Evolutionary conservation across 1,139 yeast genomes (phyloP), one percentile per base, ranked within the genome.

Genomic region (Taphrina deformans): DNA sequence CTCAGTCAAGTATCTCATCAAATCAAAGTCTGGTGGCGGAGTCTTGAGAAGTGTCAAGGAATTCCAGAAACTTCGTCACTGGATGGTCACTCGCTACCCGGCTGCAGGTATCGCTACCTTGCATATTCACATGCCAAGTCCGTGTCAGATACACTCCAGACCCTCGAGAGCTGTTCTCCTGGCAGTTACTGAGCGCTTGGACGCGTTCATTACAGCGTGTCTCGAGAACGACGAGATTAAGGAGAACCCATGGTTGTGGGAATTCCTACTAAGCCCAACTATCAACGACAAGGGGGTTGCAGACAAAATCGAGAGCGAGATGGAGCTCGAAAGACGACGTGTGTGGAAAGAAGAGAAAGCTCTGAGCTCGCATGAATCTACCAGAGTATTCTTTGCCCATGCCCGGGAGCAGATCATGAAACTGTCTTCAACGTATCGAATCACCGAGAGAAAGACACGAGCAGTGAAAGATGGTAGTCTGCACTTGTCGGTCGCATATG

Each of bases 161-260:
- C 74, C 76, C 7, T 72, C 77, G 0, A 70, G 77, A 10, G 72
- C 75, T 67, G 74, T 80, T 27, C 74, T 82, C 29, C 84, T 85
- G 67, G 78, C 83, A 46, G 73, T 83, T 35, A 77, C 84, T 55
- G 80, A 80, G 44, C 76, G 77, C 45, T 71, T 86, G 59, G 85
- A 85, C 67, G 70, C 79, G 7, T 79, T 83, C 62, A 74, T 86
- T 26, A 75, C 78, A 41, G 74, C 79, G 12, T 69, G 85, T 35
- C 70, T 75, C 2, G 70, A 73, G 18, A 79, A 75, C 61, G 77
- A 79, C 12, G 69, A 73, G 27, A 71, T 76, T 66, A 65, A 73
- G 14, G 68, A 72, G 24, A 78, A 78, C 65, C 79, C 75, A 55
- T 71, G 80, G 12, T 69, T 80, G 46, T 79, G 83, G 79, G 80